Conservation (phyloP, 345 rosid species). For the Fremontodendron californicum region DNA sequence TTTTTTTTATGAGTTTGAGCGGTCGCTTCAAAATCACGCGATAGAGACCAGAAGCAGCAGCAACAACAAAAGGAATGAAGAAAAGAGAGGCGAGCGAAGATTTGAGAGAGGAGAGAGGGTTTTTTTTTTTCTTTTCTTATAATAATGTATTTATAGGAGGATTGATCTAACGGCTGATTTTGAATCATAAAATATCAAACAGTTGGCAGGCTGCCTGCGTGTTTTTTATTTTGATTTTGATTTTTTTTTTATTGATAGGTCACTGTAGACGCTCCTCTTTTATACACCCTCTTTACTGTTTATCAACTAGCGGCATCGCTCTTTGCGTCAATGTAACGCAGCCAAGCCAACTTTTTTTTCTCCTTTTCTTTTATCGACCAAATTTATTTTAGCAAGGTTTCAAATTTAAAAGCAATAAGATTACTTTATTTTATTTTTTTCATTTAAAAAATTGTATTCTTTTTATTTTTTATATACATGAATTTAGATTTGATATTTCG, state of each 20-base stretch:
- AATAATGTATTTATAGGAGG: not conserved
- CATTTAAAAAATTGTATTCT: too few relatives aligned
- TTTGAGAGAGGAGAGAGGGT: not conserved
- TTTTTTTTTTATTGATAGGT: too few relatives aligned
- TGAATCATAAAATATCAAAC: not conserved
- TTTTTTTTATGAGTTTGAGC: not conserved
- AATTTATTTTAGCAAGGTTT: too few relatives aligned
- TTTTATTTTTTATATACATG: too few relatives aligned
- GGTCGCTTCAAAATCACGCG: conserved; percentile 25
- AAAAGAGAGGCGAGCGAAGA: not conserved
- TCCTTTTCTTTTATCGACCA: too few relatives aligned
- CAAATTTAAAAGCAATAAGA: too few relatives aligned
- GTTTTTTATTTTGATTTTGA: too few relatives aligned
- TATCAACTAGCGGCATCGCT: not conserved
- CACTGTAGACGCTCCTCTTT: not conserved
- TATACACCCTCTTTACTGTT: not conserved
- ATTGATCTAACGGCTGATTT: conserved; percentile 3
- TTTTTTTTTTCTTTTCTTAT: not conserved
- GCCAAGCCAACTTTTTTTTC: not conserved
- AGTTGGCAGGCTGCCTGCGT: not conserved
- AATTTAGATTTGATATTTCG: too few relatives aligned
- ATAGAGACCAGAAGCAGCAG: not conserved
- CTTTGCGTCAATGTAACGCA: conserved; percentile 1
- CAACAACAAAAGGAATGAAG: not conserved
- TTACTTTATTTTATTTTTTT: too few relatives aligned